Evolutionary conservation across 2,329 filamentous ascomycete species (phyloP), one percentile per base, ranked within the genome.

Genomic region (Zasmidium angulare): DNA sequence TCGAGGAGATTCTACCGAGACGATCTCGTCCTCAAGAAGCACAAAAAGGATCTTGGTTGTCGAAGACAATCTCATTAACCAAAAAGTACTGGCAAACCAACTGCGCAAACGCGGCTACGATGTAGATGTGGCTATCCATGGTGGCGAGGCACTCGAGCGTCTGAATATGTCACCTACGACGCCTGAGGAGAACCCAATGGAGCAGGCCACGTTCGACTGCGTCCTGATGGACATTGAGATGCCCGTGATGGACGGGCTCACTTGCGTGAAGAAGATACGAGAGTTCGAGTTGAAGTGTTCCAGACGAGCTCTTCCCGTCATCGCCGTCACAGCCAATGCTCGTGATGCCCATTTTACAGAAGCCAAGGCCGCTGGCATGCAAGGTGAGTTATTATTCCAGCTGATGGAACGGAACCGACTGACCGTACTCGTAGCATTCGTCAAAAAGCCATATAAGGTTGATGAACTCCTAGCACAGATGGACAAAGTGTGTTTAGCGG

Each of bases 191-290:
- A 14, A 29, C 26, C 49, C 51, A 10, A 26, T 54, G 19, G 52
- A 53, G 26, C 24, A 24, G 10, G 36, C 50, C 19, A 23, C 48
- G 11, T 66, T 72, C 17, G 62, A 64, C 46, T 46, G 70, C 14
- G 61, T 71, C 7, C 60, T 71, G 22, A 69, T 71, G 66, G 70
- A 72, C 50, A 62, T 71, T 20, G 70, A 72, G 57, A 72, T 72
- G 70, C 70, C 70, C 1, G 62, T 70, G n/a, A 69, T 69, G 61
- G 64, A 71, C 46, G 70, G 70, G 9, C 50, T 70, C 3, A 66
- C 62, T 2, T 71, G 68, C 46, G 59, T 66, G 2, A 51, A 63
- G 12, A 55, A 55, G 17, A 71, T 72, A 47, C 56, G 70, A n/a
- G 62, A 66, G n/a, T 59, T 65, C 50, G 65, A 72, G 51, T 23